Percentiles rank a stretch among this genome's conserved stretches.
These are phyloP conservation scores for Colletotrichum plurivorum DNA, from an alignment of 2,329 filamentous ascomycete genomes.

Conservation along the genomic window DNA sequence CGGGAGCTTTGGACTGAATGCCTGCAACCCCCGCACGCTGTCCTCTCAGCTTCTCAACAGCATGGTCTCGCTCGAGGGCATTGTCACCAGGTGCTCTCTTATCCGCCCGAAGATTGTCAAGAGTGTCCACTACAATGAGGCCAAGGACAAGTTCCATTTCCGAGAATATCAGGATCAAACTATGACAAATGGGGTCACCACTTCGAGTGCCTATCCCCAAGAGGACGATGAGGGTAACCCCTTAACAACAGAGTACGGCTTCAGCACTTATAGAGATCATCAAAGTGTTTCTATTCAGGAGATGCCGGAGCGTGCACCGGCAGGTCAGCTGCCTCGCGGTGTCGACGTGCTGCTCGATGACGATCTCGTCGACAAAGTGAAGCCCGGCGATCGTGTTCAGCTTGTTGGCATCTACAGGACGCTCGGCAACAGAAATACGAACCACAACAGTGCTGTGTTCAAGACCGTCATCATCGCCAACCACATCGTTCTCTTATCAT, in stretches of 20 bases:
- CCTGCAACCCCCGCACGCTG: conserved; percentile 94
- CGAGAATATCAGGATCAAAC: conserved; percentile 96
- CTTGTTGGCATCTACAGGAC: conserved; percentile 97
- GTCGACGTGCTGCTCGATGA: conserved; percentile 98
- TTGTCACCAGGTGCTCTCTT: conserved; percentile 95
- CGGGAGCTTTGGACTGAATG: conserved; percentile 94
- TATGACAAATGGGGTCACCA: conserved; percentile 93
- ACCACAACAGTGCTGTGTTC: conserved; percentile 92
- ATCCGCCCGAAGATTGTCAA: conserved; percentile 98
- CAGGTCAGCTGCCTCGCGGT: conserved; percentile 92
- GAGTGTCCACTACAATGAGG: conserved; percentile 96
- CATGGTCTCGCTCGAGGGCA: conserved; percentile 98
- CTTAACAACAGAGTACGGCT: conserved; percentile 94
- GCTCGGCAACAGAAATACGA: conserved; percentile 93
- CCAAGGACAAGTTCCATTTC: conserved; percentile 87
- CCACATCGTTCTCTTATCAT: conserved; percentile 93
- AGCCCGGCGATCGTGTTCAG: conserved; percentile 96
- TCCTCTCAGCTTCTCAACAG: conserved; percentile 92
- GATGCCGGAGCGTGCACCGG: conserved; percentile 97
- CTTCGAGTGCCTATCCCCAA: conserved; percentile 92
- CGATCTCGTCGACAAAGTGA: conserved; percentile 93
- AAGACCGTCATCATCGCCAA: conserved; percentile 95
- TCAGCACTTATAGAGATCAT: conserved; percentile 95
- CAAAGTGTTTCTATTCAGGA: conserved; percentile 99
- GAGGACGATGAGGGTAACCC: conserved; percentile 95